Conservation (phyloP, 345 rosid genomes). For the Euphorbia pulcherrima region DNA sequence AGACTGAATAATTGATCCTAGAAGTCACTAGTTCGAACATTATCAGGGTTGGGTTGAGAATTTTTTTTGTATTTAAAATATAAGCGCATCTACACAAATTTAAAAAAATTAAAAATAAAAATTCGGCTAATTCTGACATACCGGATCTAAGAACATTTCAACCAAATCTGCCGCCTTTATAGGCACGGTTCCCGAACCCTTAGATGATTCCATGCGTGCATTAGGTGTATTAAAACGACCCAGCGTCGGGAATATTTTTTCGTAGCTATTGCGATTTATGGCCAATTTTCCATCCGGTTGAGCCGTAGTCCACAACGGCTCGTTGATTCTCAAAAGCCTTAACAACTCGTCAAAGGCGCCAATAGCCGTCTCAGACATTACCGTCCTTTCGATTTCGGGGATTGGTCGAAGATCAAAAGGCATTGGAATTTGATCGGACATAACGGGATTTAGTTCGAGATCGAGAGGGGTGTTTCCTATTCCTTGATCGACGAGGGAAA, state of each 20-base stretch:
- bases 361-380: slow-evolving; percentile 41
- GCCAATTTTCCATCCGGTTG: slow-evolving; percentile 28
- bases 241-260: slow-evolving; percentile 29
- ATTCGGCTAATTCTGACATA: slow-evolving; percentile 18
- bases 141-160: slow-evolving; percentile 50
- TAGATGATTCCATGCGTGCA: slow-evolving; percentile 63
- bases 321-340: slow-evolving; percentile 35
- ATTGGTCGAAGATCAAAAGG: slow-evolving; percentile 13
- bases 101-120: too few species aligned
- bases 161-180: slow-evolving; percentile 42
- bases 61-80: too few species aligned
- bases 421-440: background rate
- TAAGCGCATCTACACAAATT: too few species aligned
- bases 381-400: slow-evolving; percentile 32
- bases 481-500: slow-evolving; percentile 19
- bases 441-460: slow-evolving; percentile 9
- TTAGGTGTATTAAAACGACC: slow-evolving; percentile 29
- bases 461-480: slow-evolving; percentile 6
- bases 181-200: slow-evolving; percentile 35
- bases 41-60: too few species aligned
- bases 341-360: slow-evolving; percentile 53
- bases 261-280: slow-evolving; percentile 39
- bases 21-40: too few species aligned
- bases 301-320: slow-evolving; percentile 54
- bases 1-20: too few species aligned